These are phyloP conservation scores for Candida freyschussii DNA, from an alignment of 1,139 yeast species.

Conservation along the genomic window DNA sequence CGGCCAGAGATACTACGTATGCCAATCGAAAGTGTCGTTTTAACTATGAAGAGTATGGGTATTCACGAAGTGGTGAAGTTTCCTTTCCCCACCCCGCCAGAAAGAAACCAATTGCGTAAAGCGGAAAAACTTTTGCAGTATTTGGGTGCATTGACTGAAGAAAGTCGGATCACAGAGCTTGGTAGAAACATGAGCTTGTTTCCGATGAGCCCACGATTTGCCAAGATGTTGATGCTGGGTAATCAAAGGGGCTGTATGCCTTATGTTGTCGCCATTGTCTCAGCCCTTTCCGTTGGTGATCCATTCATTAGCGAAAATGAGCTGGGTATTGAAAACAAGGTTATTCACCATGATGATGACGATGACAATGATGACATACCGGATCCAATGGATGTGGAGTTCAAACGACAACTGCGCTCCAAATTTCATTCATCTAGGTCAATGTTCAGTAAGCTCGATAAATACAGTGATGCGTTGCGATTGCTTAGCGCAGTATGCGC, in stretches of 20 bases:
- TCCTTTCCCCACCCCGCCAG: slow-evolving; percentile 97
- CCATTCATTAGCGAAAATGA: slow-evolving; percentile 78
- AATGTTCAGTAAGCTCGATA: slow-evolving; percentile 63
- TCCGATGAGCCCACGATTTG: slow-evolving; percentile 91
- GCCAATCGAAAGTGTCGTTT: slow-evolving; percentile 94
- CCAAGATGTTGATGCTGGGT: slow-evolving; percentile 85
- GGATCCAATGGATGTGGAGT: slow-evolving; percentile 35
- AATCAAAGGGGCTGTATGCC: slow-evolving; percentile 84
- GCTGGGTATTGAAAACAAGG: slow-evolving; percentile 42
- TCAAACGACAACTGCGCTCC: slow-evolving; percentile 40
- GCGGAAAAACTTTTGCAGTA: slow-evolving; percentile 67
- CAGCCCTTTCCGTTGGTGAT: slow-evolving; percentile 91
- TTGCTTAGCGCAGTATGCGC: slow-evolving; percentile 86
- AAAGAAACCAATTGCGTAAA: slow-evolving; percentile 48
- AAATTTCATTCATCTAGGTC: slow-evolving; percentile 54
- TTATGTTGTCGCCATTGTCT: slow-evolving; percentile 82
- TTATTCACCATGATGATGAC: slow-evolving; percentile 20
- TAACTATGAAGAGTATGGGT: slow-evolving; percentile 96
- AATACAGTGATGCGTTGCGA: slow-evolving; percentile 68
- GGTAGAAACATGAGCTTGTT: slow-evolving; percentile 86
- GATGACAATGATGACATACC: slow-evolving; percentile 30
- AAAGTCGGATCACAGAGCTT: slow-evolving; percentile 57
- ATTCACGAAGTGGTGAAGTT: slow-evolving; percentile 85
- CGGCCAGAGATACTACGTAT: slow-evolving; percentile 87
- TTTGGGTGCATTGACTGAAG: slow-evolving; percentile 71